phyloP scores from a whole-genome alignment of 2,329 filamentous ascomycete species.

The Fusarium agapanthi region DNA sequence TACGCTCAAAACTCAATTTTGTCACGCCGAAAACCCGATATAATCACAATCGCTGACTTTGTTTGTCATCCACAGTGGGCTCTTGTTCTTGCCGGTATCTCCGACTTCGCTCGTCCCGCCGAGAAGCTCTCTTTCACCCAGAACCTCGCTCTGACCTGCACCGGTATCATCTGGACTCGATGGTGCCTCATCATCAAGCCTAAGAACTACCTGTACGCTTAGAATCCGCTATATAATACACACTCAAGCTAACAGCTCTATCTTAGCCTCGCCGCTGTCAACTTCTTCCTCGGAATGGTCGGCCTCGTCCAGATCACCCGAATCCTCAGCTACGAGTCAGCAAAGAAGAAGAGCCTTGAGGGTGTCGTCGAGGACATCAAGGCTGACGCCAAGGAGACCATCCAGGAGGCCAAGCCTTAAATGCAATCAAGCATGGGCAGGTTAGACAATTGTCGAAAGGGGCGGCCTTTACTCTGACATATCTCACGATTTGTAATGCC shows the following conservation, averaged over 20 bases:
- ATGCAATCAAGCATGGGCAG: neutral
- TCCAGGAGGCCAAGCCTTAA: constrained; percentile 40
- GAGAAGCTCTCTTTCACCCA: constrained; percentile 93
- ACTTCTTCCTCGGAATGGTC: constrained; percentile 95
- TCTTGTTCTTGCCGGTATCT: constrained; percentile 89
- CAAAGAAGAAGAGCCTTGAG: constrained; percentile 61
- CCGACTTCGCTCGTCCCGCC: constrained; percentile 89
- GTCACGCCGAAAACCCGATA: neutral
- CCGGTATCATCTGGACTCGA: constrained; percentile 95
- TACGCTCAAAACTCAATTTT: neutral
- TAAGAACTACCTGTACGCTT: constrained; percentile 82
- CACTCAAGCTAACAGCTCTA: neutral
- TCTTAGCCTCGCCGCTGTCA: constrained; percentile 84
- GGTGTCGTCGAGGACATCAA: constrained; percentile 52
- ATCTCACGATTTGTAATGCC: constrained; percentile 5
- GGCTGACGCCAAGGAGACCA: constrained; percentile 50
- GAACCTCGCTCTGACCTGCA: constrained; percentile 88
- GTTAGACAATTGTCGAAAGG: neutral
- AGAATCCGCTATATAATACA: neutral
- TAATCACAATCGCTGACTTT: constrained; percentile 15
- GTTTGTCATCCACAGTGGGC: constrained; percentile 71
- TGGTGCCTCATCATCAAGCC: constrained; percentile 99
- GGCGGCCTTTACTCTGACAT: neutral
- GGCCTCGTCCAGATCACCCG: constrained; percentile 83
- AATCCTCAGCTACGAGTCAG: constrained; percentile 73